Conservation (phyloP, 495 filamentous ascomycete species). For the Trichocladium antarcticum region DNA sequence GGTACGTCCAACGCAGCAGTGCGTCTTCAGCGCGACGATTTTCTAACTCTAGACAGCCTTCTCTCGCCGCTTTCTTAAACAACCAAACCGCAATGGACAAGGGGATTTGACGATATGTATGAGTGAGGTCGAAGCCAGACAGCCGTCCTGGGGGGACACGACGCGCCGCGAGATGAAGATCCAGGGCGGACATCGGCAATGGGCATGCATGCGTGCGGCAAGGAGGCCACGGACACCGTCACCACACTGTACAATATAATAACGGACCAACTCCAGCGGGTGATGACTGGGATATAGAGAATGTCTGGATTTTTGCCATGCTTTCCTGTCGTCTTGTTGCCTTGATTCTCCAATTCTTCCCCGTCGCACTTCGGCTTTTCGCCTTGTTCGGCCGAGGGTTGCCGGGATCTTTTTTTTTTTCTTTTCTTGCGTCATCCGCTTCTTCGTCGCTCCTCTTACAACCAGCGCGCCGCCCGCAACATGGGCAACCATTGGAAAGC, state of each 20-base stretch:
- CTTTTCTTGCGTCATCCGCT: slow-evolving; percentile 16
- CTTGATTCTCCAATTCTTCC: background rate
- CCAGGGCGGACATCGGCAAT: background rate
- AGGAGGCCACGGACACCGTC: slow-evolving; percentile 3
- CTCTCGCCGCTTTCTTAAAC: slow-evolving; percentile 59
- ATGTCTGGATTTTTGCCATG: background rate
- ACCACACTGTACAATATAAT: slow-evolving; percentile 23
- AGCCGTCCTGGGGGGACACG: background rate
- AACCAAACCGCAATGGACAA: background rate
- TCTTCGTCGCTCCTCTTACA: slow-evolving; percentile 2
- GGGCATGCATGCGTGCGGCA: too few species aligned
- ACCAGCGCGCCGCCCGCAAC: background rate
- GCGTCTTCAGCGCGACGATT: background rate
- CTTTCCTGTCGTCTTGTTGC: background rate
- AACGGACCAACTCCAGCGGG: slow-evolving; percentile 9
- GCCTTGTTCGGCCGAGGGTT: slow-evolving; percentile 14
- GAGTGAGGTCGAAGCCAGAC: slow-evolving; percentile 2
- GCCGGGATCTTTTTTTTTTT: background rate
- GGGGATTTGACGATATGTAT: slow-evolving; percentile 9
- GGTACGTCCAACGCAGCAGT: slow-evolving; percentile 44
- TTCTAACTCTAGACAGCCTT: slow-evolving; percentile 38
- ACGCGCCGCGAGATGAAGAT: background rate
- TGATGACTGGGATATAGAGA: slow-evolving; percentile 1
- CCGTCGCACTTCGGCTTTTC: slow-evolving; percentile 9
- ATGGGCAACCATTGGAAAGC: background rate